Evolutionary conservation across 805 yeast genomes (phyloP).

Genomic region (Candida hispaniensis): DNA sequence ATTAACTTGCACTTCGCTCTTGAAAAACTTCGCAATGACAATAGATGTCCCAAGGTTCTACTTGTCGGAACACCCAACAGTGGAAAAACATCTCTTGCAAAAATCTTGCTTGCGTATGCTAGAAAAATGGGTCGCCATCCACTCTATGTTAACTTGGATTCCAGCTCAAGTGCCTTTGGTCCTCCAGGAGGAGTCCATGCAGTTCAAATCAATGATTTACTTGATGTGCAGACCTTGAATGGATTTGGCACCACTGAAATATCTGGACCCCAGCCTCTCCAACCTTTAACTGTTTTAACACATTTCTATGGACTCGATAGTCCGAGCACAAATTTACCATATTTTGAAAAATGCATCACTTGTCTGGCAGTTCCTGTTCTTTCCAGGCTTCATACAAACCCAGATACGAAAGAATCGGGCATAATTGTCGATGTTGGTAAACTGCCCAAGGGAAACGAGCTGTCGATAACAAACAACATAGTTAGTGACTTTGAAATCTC

Average conservation of each 20-base stretch:
- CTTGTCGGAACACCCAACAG: conserved; percentile 60
- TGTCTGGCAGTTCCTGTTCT: conserved; percentile 40
- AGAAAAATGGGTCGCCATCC: conserved; percentile 61
- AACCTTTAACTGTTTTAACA: conserved; percentile 84
- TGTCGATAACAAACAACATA: conserved; percentile 41
- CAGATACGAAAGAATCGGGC: conserved; percentile 39
- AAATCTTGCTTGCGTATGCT: conserved; percentile 65
- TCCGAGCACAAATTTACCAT: conserved; percentile 44
- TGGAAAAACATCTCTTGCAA: conserved; percentile 72
- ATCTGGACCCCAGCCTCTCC: conserved; percentile 38
- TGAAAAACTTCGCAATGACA: conserved; percentile 40
- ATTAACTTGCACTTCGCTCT: conserved; percentile 66
- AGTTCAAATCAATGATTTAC: conserved; percentile 65
- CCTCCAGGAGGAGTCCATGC: conserved; percentile 82
- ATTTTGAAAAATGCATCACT: conserved; percentile 41
- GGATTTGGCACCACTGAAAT: conserved; percentile 70
- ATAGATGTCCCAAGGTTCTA: conserved; percentile 44
- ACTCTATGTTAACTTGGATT: conserved; percentile 67
- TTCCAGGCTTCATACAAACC: conserved; percentile 42
- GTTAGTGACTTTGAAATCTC: conserved; percentile 51
- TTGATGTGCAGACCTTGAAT: conserved; percentile 58
- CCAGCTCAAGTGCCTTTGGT: conserved; percentile 55
- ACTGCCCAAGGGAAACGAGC: conserved; percentile 30
- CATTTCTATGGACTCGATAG: conserved; percentile 65
- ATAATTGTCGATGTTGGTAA: conserved; percentile 51